Percentiles rank a stretch among this genome's conserved stretches.
Conservation (phyloP, 805 yeast genomes). For the Candida yuanshanica region DNA sequence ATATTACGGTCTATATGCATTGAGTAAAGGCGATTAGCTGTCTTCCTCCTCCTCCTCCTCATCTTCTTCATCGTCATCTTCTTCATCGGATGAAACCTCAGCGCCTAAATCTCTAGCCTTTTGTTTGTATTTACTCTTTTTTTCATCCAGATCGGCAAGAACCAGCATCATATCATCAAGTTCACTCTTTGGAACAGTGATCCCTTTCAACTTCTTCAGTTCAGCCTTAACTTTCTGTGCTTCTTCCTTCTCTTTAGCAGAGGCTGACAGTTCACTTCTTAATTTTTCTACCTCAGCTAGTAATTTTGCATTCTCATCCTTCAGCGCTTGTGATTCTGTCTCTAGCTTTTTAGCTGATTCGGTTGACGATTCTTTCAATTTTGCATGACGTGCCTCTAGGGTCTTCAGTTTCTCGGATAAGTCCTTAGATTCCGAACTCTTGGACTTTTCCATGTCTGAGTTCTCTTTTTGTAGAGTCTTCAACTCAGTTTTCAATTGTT, state of each 20-base stretch:
- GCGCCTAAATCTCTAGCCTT: conserved; percentile 48
- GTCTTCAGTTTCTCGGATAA: neutral
- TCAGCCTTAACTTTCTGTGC: conserved; percentile 18
- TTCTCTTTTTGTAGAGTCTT: neutral
- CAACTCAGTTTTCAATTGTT: neutral
- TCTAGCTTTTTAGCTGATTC: neutral
- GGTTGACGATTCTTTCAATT: neutral
- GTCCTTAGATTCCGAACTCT: neutral
- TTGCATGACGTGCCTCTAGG: neutral
- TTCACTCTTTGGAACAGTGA: conserved; percentile 43
- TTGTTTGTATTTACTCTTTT: conserved; percentile 49
- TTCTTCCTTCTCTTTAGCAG: conserved; percentile 4
- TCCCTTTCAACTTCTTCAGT: conserved; percentile 11
- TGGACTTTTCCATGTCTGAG: neutral
- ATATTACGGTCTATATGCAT: neutral
- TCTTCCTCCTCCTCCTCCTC: conserved; percentile 35
- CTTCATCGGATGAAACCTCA: conserved; percentile 67
- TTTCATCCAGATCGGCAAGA: conserved; percentile 72
- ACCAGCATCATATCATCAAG: conserved; percentile 72
- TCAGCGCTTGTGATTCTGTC: neutral
- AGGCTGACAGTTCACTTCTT: conserved; percentile 3
- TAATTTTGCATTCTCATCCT: conserved; percentile 4
- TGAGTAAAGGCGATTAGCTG: too few relatives aligned
- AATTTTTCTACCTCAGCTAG: conserved; percentile 1
- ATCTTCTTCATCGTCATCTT: conserved; percentile 58